These are phyloP conservation scores for Cyclotella baltica DNA, from an alignment of 108 stramenopile species.

Conservation along the genomic window DNA sequence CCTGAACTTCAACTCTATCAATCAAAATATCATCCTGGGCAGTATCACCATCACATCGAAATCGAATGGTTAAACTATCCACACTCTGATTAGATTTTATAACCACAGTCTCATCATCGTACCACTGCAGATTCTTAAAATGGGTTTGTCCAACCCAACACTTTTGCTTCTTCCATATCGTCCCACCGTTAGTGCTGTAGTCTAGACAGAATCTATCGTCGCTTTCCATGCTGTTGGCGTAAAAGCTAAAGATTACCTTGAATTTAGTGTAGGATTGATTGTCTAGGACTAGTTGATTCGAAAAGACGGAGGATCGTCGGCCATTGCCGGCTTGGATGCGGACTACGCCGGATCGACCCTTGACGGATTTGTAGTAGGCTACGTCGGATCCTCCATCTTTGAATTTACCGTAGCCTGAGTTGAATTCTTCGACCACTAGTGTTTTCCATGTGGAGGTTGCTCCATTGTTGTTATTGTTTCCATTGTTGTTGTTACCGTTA, in stretches of 20 bases:
- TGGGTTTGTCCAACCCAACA: conserved; percentile 36
- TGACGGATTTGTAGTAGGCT: conserved; percentile 19
- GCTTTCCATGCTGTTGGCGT: conserved; percentile 37
- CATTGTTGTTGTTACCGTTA: not conserved
- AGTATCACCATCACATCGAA: conserved; percentile 22
- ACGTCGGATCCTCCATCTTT: conserved; percentile 19
- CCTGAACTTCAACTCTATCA: conserved; percentile 21
- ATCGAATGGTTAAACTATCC: conserved; percentile 29
- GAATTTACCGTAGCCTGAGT: conserved; percentile 15
- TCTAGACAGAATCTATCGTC: conserved; percentile 48
- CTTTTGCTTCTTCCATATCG: conserved; percentile 19
- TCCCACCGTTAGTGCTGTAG: conserved; percentile 17
- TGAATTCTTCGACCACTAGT: conserved; percentile 13
- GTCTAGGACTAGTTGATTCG: conserved; percentile 2
- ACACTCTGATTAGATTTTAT: conserved; percentile 1
- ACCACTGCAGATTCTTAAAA: conserved; percentile 35
- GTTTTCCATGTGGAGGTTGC: conserved; percentile 9
- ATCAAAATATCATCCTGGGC: conserved; percentile 17
- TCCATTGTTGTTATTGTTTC: not conserved
- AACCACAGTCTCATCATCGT: conserved; percentile 11
- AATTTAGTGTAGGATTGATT: conserved; percentile 17
- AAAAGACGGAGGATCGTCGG: conserved; percentile 18
- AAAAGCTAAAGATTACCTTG: conserved; percentile 32
- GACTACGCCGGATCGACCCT: conserved; percentile 18
- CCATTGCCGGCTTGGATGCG: conserved; percentile 31